Evolutionary conservation across 148 eudicot species (phyloP).

Genomic region (Heliamphora exappendiculata): DNA sequence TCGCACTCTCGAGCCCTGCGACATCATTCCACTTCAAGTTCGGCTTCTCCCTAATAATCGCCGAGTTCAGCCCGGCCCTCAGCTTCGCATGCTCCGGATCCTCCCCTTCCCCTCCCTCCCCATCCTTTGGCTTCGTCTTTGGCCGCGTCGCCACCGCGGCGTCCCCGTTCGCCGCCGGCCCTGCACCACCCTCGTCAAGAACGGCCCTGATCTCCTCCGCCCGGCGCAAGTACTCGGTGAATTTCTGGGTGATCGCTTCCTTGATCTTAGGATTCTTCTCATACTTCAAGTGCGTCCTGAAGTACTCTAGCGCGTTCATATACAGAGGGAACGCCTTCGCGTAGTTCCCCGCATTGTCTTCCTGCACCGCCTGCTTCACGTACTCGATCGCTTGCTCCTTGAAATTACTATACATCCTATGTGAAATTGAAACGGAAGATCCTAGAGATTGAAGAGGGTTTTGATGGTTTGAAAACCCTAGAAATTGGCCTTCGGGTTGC

Average conservation of each 20-base stretch:
- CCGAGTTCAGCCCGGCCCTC: constrained; percentile 78
- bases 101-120: constrained; percentile 67
- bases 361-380: constrained; percentile 85
- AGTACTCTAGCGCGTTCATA: constrained; percentile 92
- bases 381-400: constrained; percentile 97
- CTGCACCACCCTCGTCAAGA: constrained; percentile 77
- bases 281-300: constrained; percentile 85
- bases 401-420: constrained; percentile 87
- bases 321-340: constrained; percentile 87
- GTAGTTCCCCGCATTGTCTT: constrained; percentile 92
- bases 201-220: constrained; percentile 96
- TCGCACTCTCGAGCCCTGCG: constrained; percentile 93
- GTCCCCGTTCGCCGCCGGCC: constrained; percentile 62
- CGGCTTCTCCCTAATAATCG: constrained; percentile 90
- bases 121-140: constrained; percentile 72
- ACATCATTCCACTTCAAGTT: constrained; percentile 97
- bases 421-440: neutral
- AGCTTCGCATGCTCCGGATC: constrained; percentile 81
- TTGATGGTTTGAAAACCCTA: neutral
- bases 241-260: constrained; percentile 84
- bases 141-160: constrained; percentile 78
- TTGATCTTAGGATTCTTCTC: constrained; percentile 93
- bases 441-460: neutral
- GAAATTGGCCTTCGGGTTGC: neutral
- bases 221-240: constrained; percentile 82